Evolutionary conservation across 2,329 filamentous ascomycete genomes (phyloP).

Genomic region (Pezicula radicicola): DNA sequence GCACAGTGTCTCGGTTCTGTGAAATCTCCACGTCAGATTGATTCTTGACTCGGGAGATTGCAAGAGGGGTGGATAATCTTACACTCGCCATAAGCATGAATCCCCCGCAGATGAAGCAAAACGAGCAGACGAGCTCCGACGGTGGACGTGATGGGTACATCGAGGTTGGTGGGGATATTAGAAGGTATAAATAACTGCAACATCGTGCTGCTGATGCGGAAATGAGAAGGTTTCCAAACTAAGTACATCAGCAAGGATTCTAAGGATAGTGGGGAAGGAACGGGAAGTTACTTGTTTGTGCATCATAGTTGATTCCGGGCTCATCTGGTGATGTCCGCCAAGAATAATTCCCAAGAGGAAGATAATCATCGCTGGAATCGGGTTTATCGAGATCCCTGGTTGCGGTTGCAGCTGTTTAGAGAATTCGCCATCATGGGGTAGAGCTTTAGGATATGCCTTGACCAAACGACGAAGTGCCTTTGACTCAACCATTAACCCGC

Average conservation of each 20-base stretch:
- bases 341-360: conserved; percentile 5
- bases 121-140: conserved; percentile 5
- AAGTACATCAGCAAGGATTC: conserved; percentile 3
- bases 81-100: conserved; percentile 9
- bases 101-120: conserved; percentile 5
- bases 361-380: conserved; percentile 6
- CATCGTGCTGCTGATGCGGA: conserved; percentile 2
- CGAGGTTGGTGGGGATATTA: conserved; percentile 2
- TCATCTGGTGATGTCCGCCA: conserved; percentile 2
- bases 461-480: conserved; percentile 5
- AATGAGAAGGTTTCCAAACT: conserved; percentile 5
- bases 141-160: conserved; percentile 2
- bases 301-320: conserved; percentile 4
- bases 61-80: conserved; percentile 2
- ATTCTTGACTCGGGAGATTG: background rate
- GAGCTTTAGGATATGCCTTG: conserved; percentile 3
- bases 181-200: conserved; percentile 2
- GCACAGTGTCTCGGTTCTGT: conserved; percentile 10
- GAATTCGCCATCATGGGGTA: conserved; percentile 1
- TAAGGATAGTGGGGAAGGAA: conserved; percentile 2
- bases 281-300: conserved; percentile 7
- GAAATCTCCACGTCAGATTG: conserved; percentile 2
- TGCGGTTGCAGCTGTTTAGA: conserved; percentile 1
- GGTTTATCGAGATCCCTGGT: conserved; percentile 2
- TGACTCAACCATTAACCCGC: conserved; percentile 7